phyloP scores from a whole-genome alignment of 176 grass and related monocot species.

The Eleusine indica region DNA sequence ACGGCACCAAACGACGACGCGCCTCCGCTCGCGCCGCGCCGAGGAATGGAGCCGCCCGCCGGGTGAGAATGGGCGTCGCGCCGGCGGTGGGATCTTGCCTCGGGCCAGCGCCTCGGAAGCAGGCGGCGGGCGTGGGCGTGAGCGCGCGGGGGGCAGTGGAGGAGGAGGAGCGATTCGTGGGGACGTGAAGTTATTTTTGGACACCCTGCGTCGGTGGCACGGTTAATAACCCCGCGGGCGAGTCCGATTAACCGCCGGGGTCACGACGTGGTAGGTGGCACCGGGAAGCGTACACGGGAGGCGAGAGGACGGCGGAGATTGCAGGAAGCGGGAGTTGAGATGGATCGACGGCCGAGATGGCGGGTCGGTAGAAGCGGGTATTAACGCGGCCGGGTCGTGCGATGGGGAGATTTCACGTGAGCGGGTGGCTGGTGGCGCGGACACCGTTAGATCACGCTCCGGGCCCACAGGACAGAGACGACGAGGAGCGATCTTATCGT shows the following conservation, averaged over 20 bases:
- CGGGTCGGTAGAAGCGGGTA: neutral
- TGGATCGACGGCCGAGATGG: slow-evolving; percentile 9
- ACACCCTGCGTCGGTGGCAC: slow-evolving; percentile 42
- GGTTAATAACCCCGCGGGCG: neutral
- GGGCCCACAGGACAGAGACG: slow-evolving; percentile 3
- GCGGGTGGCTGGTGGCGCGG: slow-evolving; percentile 13
- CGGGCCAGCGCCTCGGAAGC: neutral
- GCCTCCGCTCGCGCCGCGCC: slow-evolving; percentile 8
- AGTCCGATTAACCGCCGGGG: slow-evolving; percentile 31
- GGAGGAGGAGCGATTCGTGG: slow-evolving; percentile 49
- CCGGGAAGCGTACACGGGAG: slow-evolving; percentile 5
- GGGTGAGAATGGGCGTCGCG: neutral
- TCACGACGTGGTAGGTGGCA: slow-evolving; percentile 21
- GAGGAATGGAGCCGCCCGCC: neutral
- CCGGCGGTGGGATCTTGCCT: slow-evolving; percentile 42
- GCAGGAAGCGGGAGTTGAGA: neutral
- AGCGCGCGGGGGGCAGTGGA: neutral
- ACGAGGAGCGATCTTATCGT: neutral
- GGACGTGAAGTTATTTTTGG: slow-evolving; percentile 56
- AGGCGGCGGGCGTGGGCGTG: slow-evolving; percentile 25
- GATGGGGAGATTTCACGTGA: slow-evolving; percentile 14
- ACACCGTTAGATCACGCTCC: slow-evolving; percentile 19
- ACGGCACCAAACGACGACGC: slow-evolving; percentile 12
- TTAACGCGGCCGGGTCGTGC: slow-evolving; percentile 31
- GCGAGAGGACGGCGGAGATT: neutral